phyloP scores from a whole-genome alignment of 1,284 basidiomycete species.

The Papiliotrema nemorosa region DNA sequence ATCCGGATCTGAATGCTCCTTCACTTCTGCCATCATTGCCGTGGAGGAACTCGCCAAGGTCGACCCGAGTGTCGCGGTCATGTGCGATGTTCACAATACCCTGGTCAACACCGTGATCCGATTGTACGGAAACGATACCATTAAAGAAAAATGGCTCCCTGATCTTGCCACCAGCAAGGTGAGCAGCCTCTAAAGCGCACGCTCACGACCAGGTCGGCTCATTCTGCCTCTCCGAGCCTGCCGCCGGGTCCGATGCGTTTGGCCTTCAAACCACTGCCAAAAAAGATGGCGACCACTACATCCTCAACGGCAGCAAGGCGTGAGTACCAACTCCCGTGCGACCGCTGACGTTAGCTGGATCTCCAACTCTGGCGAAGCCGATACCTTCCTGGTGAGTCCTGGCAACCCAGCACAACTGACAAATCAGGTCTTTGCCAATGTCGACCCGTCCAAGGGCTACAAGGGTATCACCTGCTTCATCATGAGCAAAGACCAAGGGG shows the following conservation, averaged over 20 bases:
- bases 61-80: conserved; percentile 92
- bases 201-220: conserved; percentile 69
- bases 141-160: conserved; percentile 87
- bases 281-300: conserved; percentile 67
- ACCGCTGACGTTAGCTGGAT: conserved; percentile 65
- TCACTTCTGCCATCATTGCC: conserved; percentile 91
- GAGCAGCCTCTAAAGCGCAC: conserved; percentile 13
- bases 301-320: conserved; percentile 96
- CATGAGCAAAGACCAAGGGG: conserved; percentile 92
- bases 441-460: conserved; percentile 92
- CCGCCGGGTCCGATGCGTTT: conserved; percentile 94
- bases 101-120: conserved; percentile 93
- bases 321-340: conserved; percentile 28
- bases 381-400: conserved; percentile 59
- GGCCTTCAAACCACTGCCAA: conserved; percentile 88
- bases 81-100: conserved; percentile 98
- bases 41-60: conserved; percentile 97
- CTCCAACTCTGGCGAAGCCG: conserved; percentile 95
- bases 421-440: conserved; percentile 78
- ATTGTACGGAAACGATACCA: conserved; percentile 76
- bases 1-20: conserved; percentile 85
- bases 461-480: conserved; percentile 99
- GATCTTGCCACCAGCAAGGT: conserved; percentile 75
- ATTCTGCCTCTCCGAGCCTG: conserved; percentile 92
- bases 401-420: neutral